These are phyloP conservation scores for Rhododendron ferrugineum DNA, from an alignment of 148 eudicot species.

Conservation along the genomic window DNA sequence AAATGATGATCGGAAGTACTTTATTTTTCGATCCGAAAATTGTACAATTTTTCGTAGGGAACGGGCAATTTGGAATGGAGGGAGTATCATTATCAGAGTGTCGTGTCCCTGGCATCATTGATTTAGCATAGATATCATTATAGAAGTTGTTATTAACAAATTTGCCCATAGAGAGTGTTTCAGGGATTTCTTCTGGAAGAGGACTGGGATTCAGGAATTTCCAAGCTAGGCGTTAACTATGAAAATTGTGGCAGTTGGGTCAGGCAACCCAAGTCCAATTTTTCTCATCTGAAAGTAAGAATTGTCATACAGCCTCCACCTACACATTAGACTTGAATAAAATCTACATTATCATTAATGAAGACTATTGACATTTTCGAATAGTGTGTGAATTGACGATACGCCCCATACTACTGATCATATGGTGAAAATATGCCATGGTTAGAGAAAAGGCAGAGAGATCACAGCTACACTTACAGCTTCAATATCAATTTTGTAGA, in stretches of 20 bases:
- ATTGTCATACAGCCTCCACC: constrained; percentile 3
- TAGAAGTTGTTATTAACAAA: background rate
- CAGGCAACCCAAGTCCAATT: background rate
- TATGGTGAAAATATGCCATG: background rate
- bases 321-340: background rate
- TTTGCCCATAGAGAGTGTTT: background rate
- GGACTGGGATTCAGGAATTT: background rate
- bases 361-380: background rate
- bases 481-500: constrained; percentile 83
- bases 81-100: background rate
- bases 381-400: background rate
- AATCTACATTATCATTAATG: background rate
- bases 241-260: background rate
- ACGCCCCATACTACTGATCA: background rate
- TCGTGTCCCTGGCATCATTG: background rate
- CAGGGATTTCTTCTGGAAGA: background rate
- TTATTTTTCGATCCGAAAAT: too few relatives aligned
- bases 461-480: constrained; percentile 59
- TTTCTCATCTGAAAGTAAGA: background rate
- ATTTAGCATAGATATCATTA: too few relatives aligned
- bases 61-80: too few relatives aligned
- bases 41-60: too few relatives aligned
- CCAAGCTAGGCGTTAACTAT: background rate
- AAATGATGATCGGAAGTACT: too few relatives aligned
- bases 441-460: background rate